phyloP scores from a whole-genome alignment of 805 yeast genomes.

The Candida montana region DNA sequence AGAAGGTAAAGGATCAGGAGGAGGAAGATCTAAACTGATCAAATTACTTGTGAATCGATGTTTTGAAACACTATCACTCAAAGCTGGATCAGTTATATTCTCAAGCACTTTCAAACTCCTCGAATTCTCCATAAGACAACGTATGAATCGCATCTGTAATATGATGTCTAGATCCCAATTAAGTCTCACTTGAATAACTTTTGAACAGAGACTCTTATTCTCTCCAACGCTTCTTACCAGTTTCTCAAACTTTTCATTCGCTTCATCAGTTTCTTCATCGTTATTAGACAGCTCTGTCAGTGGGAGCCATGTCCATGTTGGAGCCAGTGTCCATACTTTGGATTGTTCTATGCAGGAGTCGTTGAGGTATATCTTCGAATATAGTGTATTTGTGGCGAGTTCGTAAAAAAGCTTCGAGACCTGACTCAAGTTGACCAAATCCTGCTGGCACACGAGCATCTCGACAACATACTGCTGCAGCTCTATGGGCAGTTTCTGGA shows the following conservation, averaged over 20 bases:
- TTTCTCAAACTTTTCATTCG: conserved; percentile 26
- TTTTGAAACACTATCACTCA: conserved; percentile 30
- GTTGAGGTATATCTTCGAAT: conserved; percentile 34
- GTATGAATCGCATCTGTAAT: conserved; percentile 28
- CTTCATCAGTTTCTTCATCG: conserved; percentile 23
- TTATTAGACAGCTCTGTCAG: conserved; percentile 1
- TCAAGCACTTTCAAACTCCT: conserved; percentile 31
- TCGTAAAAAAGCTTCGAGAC: conserved; percentile 26
- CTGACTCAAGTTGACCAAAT: conserved; percentile 25
- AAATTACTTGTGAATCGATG: conserved; percentile 23
- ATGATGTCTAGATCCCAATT: conserved; percentile 37
- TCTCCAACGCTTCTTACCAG: conserved; percentile 25
- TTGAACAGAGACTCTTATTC: conserved; percentile 18
- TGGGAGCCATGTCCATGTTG: conserved; percentile 34
- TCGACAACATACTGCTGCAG: conserved; percentile 12
- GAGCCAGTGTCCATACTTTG: conserved; percentile 30
- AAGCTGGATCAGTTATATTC: conserved; percentile 35
- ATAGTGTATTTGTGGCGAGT: conserved; percentile 29
- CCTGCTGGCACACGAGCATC: conserved; percentile 28
- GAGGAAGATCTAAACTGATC: conserved; percentile 20
- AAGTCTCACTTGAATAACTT: conserved; percentile 34
- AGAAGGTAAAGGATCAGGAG: conserved; percentile 33
- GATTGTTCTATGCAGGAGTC: conserved; percentile 36
- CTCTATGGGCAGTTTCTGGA: conserved; percentile 18
- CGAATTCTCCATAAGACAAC: conserved; percentile 25